A percentile compares a stretch with the other conserved stretches of the same genome.
Evolutionary conservation across 2,329 filamentous ascomycete genomes (phyloP).

Genomic region (Pseudocercospora cruenta): DNA sequence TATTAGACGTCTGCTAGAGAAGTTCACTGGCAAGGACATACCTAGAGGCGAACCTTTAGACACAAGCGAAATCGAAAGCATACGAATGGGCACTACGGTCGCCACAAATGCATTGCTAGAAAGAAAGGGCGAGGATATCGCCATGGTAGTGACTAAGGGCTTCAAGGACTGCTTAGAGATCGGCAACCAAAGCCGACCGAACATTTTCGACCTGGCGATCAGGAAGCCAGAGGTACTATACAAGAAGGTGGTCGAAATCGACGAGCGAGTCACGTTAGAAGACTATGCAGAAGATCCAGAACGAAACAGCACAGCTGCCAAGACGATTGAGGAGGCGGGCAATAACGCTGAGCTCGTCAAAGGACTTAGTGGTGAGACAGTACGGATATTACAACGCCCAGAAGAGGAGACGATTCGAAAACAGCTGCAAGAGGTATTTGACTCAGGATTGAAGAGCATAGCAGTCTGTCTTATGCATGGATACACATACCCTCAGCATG

Average conservation of each 20-base stretch:
- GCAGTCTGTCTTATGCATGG: slow-evolving; percentile 91
- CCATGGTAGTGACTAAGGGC: slow-evolving; percentile 82
- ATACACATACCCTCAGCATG: slow-evolving; percentile 88
- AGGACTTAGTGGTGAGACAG: slow-evolving; percentile 74
- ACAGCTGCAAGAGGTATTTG: slow-evolving; percentile 69
- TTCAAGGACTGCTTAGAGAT: slow-evolving; percentile 88
- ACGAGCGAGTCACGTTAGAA: slow-evolving; percentile 87
- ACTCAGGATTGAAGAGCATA: slow-evolving; percentile 75
- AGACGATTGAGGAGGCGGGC: slow-evolving; percentile 52
- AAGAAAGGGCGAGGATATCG: slow-evolving; percentile 85
- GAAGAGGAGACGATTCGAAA: slow-evolving; percentile 59
- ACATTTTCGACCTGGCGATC: slow-evolving; percentile 90
- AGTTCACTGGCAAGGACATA: slow-evolving; percentile 74
- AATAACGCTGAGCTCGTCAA: slow-evolving; percentile 63
- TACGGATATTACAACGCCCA: slow-evolving; percentile 69
- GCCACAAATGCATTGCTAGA: slow-evolving; percentile 91
- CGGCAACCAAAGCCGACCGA: slow-evolving; percentile 85
- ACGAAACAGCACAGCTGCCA: slow-evolving; percentile 61
- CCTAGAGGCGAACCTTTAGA: slow-evolving; percentile 79
- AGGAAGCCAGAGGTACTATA: slow-evolving; percentile 86
- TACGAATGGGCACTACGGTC: slow-evolving; percentile 94
- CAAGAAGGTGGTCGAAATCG: slow-evolving; percentile 81
- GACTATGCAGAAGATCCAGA: slow-evolving; percentile 88
- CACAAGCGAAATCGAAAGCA: slow-evolving; percentile 82
- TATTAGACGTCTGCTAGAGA: slow-evolving; percentile 81